Conservation (phyloP, 192 early-diverging fungal genomes). For the Blastocladiella britannica region DNA sequence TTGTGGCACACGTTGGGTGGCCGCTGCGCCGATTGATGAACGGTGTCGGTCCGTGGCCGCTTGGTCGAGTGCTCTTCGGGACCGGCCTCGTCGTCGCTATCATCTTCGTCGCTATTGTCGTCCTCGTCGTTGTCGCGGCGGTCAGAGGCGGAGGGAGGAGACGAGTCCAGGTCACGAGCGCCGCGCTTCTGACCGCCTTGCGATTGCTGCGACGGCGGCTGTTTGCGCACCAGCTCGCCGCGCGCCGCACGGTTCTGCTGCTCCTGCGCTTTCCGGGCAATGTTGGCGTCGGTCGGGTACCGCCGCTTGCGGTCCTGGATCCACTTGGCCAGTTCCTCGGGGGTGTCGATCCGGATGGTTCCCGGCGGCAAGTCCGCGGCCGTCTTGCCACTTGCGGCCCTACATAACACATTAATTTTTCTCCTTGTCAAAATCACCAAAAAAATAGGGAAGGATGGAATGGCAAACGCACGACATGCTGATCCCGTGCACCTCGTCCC, state of each 20-base stretch:
- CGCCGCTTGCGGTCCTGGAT: slow-evolving; percentile 56
- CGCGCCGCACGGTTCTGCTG: not conserved
- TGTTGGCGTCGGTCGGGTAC: slow-evolving; percentile 54
- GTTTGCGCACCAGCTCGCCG: not conserved
- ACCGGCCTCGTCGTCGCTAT: not conserved
- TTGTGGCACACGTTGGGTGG: too few relatives aligned
- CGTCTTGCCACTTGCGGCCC: not conserved
- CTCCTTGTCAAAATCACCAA: not conserved
- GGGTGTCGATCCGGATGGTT: slow-evolving; percentile 22
- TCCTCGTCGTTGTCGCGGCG: not conserved
- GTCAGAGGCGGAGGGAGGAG: not conserved
- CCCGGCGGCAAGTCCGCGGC: slow-evolving; percentile 4
- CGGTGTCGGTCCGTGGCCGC: too few relatives aligned
- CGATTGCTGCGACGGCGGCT: not conserved
- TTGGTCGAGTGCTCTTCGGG: not conserved
- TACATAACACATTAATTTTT: not conserved
- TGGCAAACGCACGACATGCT: not conserved
- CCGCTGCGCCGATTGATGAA: too few relatives aligned
- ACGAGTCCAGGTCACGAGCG: too few relatives aligned
- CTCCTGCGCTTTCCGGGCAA: slow-evolving; percentile 25
- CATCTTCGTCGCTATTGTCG: not conserved
- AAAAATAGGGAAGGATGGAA: not conserved
- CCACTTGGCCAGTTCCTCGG: slow-evolving; percentile 62
- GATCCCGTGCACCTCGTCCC: not conserved
- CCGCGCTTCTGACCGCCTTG: too few relatives aligned